Base-by-base conservation (phyloP, 192 early-diverging fungal species). In the Chytriomyces hyalinus region DNA sequence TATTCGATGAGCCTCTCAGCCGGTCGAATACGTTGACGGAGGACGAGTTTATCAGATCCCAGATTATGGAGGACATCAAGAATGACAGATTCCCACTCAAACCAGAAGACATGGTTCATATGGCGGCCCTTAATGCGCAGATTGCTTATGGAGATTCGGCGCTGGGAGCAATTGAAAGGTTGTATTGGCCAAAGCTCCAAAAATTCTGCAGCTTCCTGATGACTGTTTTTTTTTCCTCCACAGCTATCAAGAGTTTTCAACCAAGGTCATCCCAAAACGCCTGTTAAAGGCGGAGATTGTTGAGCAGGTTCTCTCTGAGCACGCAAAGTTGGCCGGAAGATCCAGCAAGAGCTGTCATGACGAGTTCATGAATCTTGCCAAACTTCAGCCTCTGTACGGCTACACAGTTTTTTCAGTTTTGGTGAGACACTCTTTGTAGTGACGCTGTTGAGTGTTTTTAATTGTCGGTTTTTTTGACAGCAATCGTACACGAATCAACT, bases 401-500 rank as follows among this genome's bases (percentile, higher is more conserved):
- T 64, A 70, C 47, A 80, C 81, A 0, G 76, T 87, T 15, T 87
- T 85, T 67, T 75, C 85, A 24, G 84, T 87, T 49, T 61, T 73
- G 77, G 85, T 84, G 73, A 69, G 70, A 76, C 10, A 15, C 15
- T 26, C n/a, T 36, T 10, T 9, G 67, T 13, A 4, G 46, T 11
- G 36, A 36, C 36, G 22, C 17, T 17, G 3, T n/a, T 60, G 17
- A n/a, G 15, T 36, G 22, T 65, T 65, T 22, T 20, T 24, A 15
- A 65, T 17, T 57, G 53, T 57, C 15, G 20, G 13, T 57, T 57
- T 13, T 13, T 57, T 57, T 60, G 45, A 20, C 51, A 87, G 86
- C 86, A 87, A 85, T 78, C 76, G 24, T 87, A 82, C 60, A 84
- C 78, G n/a, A 81, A 83, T 45, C 66, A 80, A 47, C 72, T 87